These are phyloP conservation scores for Guadua angustifolia DNA, from an alignment of 176 grass and related monocot genomes.

Conservation along the genomic window DNA sequence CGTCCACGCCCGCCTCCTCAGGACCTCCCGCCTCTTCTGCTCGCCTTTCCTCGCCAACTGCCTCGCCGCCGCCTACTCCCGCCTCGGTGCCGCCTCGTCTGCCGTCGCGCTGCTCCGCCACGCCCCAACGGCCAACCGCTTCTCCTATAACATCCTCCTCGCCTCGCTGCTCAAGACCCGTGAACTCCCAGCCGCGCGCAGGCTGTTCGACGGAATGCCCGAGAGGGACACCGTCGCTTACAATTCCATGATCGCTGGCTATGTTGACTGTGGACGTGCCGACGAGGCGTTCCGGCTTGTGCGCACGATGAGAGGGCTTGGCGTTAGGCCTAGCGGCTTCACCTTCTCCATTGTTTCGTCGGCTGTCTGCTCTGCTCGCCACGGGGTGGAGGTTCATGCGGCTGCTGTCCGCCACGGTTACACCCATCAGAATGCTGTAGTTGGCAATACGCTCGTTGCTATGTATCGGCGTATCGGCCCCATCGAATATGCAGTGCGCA, in stretches of 20 bases:
- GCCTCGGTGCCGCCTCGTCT: slow-evolving; percentile 38
- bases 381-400: slow-evolving; percentile 62
- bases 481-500: slow-evolving; percentile 40
- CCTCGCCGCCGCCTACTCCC: slow-evolving; percentile 65
- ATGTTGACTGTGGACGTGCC: slow-evolving; percentile 23
- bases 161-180: slow-evolving; percentile 25
- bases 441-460: slow-evolving; percentile 67
- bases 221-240: slow-evolving; percentile 60
- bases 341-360: slow-evolving; percentile 74
- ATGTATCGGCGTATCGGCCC: slow-evolving; percentile 76
- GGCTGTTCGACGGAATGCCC: slow-evolving; percentile 74
- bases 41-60: slow-evolving; percentile 63
- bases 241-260: slow-evolving; percentile 72
- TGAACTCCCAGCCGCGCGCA: slow-evolving; percentile 42
- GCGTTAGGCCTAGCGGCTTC: slow-evolving; percentile 61
- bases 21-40: slow-evolving; percentile 51
- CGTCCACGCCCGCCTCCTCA: slow-evolving; percentile 66
- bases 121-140: slow-evolving; percentile 50
- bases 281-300: slow-evolving; percentile 45
- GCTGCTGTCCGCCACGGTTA: slow-evolving; percentile 52
- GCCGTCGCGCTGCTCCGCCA: slow-evolving; percentile 55
- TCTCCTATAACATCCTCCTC: slow-evolving; percentile 73
- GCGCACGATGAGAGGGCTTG: slow-evolving; percentile 51
- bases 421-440: slow-evolving; percentile 39
- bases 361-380: slow-evolving; percentile 34